Percentiles rank a stretch among this genome's conserved stretches.
Evolutionary conservation across 192 early-diverging fungal species (phyloP).

Genomic region (Gaertneriomyces sp.): DNA sequence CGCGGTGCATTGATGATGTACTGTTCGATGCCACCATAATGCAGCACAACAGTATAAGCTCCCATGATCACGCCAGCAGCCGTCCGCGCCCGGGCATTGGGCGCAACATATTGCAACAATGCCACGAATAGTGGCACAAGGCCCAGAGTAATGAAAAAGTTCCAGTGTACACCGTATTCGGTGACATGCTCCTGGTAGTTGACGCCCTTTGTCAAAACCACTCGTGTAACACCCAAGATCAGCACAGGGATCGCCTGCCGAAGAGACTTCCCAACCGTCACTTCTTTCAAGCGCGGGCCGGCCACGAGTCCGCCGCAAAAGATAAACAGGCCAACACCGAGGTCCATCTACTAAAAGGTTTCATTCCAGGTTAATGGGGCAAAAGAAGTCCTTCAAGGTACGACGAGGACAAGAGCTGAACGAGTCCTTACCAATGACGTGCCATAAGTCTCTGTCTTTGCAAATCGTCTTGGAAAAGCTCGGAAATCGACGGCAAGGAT

Average conservation of each 20-base stretch:
- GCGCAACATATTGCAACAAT: constrained; percentile 49
- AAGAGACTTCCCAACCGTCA: constrained; percentile 37
- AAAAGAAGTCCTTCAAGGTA: constrained; percentile 2
- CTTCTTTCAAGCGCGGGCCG: constrained; percentile 38
- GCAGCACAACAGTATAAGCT: constrained; percentile 64
- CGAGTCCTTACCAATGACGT: constrained; percentile 69
- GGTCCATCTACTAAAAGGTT: constrained; percentile 71
- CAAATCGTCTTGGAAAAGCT: constrained; percentile 82
- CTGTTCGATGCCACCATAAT: constrained; percentile 53
- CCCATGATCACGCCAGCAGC: no score
- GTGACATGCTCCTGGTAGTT: constrained; percentile 93
- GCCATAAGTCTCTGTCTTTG: constrained; percentile 89
- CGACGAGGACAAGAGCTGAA: constrained; percentile 1
- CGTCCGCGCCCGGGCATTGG: constrained; percentile 50
- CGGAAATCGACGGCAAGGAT: constrained; percentile 95
- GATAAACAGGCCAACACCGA: constrained; percentile 89
- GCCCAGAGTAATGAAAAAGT: constrained; percentile 95
- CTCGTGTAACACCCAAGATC: constrained; percentile 67
- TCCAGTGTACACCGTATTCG: constrained; percentile 98
- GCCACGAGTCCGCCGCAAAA: constrained; percentile 87
- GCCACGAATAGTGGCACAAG: constrained; percentile 77
- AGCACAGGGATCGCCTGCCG: constrained; percentile 64
- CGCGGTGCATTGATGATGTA: constrained; percentile 78
- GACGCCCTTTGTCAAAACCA: constrained; percentile 69
- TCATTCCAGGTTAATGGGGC: background rate